These are phyloP conservation scores for Marasmius oreades DNA, from an alignment of 1,284 basidiomycete genomes.

Conservation along the genomic window DNA sequence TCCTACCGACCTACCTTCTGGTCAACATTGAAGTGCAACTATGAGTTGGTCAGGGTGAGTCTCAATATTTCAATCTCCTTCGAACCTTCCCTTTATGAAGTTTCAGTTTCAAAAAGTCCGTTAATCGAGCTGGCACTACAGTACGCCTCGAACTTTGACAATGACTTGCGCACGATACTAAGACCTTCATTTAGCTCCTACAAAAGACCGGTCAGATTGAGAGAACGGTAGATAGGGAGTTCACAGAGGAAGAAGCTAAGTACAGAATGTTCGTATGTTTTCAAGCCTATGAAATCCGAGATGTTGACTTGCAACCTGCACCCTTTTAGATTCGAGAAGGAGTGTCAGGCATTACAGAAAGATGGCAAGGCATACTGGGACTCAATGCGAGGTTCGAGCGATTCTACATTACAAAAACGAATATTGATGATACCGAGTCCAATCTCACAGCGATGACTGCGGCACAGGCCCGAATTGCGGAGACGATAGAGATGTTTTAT, in stretches of 20 bases:
- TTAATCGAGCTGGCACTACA: constrained; percentile 91
- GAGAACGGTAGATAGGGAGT: constrained; percentile 91
- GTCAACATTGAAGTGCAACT: background rate
- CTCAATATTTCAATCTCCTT: background rate
- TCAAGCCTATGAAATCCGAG: background rate
- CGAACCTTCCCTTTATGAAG: constrained; percentile 5
- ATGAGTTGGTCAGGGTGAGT: constrained; percentile 18
- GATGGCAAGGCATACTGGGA: constrained; percentile 95
- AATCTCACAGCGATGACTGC: constrained; percentile 75
- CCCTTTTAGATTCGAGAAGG: constrained; percentile 97
- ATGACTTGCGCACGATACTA: constrained; percentile 2
- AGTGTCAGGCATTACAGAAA: constrained; percentile 88
- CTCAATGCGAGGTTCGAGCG: constrained; percentile 77
- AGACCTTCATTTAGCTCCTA: constrained; percentile 55
- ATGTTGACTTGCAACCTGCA: constrained; percentile 13
- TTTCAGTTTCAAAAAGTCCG: constrained; percentile 87
- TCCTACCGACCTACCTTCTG: background rate
- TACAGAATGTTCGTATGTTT: constrained; percentile 73
- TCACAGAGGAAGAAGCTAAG: constrained; percentile 88
- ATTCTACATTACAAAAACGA: background rate
- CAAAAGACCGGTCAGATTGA: constrained; percentile 99
- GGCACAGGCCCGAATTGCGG: constrained; percentile 91
- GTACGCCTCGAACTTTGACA: constrained; percentile 31
- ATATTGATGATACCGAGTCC: background rate
- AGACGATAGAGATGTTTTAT: constrained; percentile 94